These are phyloP conservation scores for Umbilicus rupestris DNA, from an alignment of 164 flowering plant species.

Conservation along the genomic window DNA sequence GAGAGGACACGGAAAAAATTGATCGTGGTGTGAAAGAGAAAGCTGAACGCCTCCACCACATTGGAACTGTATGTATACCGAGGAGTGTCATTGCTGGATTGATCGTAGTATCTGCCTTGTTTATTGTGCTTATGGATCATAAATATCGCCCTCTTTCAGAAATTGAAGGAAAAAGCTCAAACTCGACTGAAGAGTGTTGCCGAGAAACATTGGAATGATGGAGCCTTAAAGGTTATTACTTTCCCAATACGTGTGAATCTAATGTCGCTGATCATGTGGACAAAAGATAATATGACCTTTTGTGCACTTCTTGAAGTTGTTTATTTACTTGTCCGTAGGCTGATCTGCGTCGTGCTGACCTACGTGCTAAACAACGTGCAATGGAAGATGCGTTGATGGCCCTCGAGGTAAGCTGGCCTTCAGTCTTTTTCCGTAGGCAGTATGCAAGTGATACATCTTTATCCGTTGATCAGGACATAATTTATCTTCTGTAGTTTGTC, in stretches of 20 bases:
- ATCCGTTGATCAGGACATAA: not conserved
- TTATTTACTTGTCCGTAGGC: constrained; percentile 41
- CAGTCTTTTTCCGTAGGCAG: not conserved
- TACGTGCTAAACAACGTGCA: constrained; percentile 78
- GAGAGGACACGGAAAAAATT: constrained; percentile 82
- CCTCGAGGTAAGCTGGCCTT: constrained; percentile 48
- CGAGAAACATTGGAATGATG: constrained; percentile 93
- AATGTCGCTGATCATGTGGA: too few relatives aligned
- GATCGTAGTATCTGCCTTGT: not conserved
- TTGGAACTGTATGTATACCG: constrained; percentile 48
- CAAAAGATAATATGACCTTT: too few relatives aligned
- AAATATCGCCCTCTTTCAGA: constrained; percentile 24
- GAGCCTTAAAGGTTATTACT: constrained; percentile 72
- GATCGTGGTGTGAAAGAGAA: constrained; percentile 73
- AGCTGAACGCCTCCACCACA: constrained; percentile 71
- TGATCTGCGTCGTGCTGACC: constrained; percentile 79
- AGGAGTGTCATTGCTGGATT: not conserved
- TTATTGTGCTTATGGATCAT: not conserved
- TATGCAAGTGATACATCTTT: not conserved
- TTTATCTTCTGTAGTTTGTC: constrained; percentile 50
- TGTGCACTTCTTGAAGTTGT: not conserved
- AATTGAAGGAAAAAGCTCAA: constrained; percentile 64
- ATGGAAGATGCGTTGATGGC: constrained; percentile 95
- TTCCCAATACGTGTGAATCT: too few relatives aligned
- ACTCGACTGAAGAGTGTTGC: constrained; percentile 71